A percentile compares a stretch with the other conserved stretches of the same genome.
Conservation (phyloP, 805 yeast genomes). For the Ogataea allantospora region DNA sequence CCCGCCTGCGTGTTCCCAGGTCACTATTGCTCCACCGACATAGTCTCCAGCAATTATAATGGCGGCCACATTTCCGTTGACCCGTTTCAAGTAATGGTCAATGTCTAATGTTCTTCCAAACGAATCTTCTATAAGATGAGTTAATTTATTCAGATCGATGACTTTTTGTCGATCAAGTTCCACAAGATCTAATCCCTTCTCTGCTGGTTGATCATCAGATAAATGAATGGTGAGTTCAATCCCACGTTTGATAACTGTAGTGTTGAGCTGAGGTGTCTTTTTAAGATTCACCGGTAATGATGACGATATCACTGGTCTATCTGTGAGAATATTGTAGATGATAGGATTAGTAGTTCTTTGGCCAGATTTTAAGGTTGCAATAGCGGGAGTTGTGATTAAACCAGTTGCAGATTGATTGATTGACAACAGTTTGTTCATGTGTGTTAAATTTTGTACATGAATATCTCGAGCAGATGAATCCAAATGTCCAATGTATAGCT, state of each 20-base stretch:
- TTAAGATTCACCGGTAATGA: slow-evolving; percentile 72
- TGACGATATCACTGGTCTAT: slow-evolving; percentile 85
- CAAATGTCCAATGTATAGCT: slow-evolving; percentile 58
- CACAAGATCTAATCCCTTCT: slow-evolving; percentile 39
- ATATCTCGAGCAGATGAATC: slow-evolving; percentile 42
- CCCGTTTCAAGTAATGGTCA: slow-evolving; percentile 63
- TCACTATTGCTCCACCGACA: slow-evolving; percentile 91
- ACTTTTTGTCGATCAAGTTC: slow-evolving; percentile 36
- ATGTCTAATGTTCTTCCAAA: slow-evolving; percentile 69
- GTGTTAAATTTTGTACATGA: slow-evolving; percentile 65
- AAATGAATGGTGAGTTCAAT: slow-evolving; percentile 50
- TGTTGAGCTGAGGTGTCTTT: slow-evolving; percentile 61
- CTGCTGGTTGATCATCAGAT: slow-evolving; percentile 25
- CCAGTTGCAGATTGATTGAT: slow-evolving; percentile 62
- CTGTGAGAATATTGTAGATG: slow-evolving; percentile 86
- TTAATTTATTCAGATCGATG: slow-evolving; percentile 57
- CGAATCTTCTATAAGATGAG: slow-evolving; percentile 69
- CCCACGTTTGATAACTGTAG: slow-evolving; percentile 81
- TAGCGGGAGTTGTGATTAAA: slow-evolving; percentile 77
- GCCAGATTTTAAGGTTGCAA: slow-evolving; percentile 50
- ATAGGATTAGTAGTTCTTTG: slow-evolving; percentile 67
- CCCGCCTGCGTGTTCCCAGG: slow-evolving; percentile 57
- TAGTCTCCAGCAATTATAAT: slow-evolving; percentile 88
- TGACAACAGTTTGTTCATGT: slow-evolving; percentile 58
- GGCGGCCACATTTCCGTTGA: slow-evolving; percentile 67